Evolutionary conservation across 345 rosid species (phyloP).

Genomic region (Sonneratia alba): DNA sequence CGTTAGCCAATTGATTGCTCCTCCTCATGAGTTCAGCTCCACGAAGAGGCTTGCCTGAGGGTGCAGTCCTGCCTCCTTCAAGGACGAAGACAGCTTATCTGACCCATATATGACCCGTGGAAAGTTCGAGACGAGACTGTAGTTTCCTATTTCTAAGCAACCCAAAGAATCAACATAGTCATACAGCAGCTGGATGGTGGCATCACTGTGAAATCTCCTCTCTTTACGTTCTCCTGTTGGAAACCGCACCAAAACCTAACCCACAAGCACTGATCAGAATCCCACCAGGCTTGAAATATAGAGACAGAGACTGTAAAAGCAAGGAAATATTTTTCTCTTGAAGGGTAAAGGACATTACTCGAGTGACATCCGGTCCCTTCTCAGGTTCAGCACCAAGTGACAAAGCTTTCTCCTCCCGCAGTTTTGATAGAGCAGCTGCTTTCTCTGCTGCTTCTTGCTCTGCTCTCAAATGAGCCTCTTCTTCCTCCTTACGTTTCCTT

Average conservation of each 20-base stretch:
- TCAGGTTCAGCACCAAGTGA: slow-evolving; percentile 87
- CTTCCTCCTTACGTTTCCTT: slow-evolving; percentile 78
- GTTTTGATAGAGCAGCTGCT: slow-evolving; percentile 66
- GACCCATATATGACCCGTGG: slow-evolving; percentile 64
- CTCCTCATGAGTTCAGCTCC: slow-evolving; percentile 52
- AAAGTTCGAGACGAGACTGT: slow-evolving; percentile 81
- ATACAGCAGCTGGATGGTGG: slow-evolving; percentile 55
- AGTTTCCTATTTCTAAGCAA: slow-evolving; percentile 55
- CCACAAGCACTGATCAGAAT: slow-evolving; percentile 1
- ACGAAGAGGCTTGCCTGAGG: slow-evolving; percentile 99
- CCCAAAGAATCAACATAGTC: slow-evolving; percentile 92
- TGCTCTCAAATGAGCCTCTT: slow-evolving; percentile 78
- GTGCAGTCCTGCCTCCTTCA: slow-evolving; percentile 88
- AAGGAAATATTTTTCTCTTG: not conserved
- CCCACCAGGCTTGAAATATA: not conserved
- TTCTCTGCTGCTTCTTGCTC: slow-evolving; percentile 81
- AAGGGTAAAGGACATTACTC: slow-evolving; percentile 29
- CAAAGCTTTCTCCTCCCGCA: slow-evolving; percentile 77
- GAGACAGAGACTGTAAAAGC: not conserved
- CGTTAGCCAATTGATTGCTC: not conserved
- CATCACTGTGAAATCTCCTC: slow-evolving; percentile 60
- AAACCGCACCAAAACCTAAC: slow-evolving; percentile 79
- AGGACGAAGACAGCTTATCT: slow-evolving; percentile 47
- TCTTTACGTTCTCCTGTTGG: slow-evolving; percentile 94
- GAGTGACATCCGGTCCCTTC: slow-evolving; percentile 77